Conservation (phyloP, 2,329 filamentous ascomycete genomes). For the Geosmithia putterillii region DNA sequence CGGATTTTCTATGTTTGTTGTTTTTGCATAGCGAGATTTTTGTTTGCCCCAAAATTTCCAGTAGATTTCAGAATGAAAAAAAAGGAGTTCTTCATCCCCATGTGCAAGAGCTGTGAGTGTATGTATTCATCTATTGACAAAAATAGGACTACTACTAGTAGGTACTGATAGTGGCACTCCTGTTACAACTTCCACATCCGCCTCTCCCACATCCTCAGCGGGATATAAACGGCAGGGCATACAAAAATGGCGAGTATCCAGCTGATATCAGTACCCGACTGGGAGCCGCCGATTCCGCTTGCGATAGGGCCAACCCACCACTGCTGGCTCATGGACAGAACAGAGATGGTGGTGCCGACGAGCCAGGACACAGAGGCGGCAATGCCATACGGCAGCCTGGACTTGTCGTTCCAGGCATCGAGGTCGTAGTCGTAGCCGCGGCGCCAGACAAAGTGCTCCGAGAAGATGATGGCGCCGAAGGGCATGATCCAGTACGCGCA, state of each 20-base stretch:
- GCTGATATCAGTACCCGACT: neutral
- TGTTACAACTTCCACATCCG: neutral
- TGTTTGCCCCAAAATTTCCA: no score
- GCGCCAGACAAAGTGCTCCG: constrained; percentile 58
- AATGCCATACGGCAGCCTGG: constrained; percentile 48
- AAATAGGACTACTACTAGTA: neutral
- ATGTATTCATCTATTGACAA: no score
- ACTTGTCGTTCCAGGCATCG: constrained; percentile 43
- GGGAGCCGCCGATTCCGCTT: neutral
- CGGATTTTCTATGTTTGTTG: constrained; percentile 4
- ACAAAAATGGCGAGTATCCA: constrained; percentile 1
- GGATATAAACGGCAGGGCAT: constrained; percentile 1
- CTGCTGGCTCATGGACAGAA: constrained; percentile 1
- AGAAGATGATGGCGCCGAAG: constrained; percentile 53
- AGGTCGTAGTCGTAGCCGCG: constrained; percentile 50
- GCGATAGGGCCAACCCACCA: constrained; percentile 2
- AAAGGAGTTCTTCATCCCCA: no score
- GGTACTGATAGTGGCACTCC: neutral
- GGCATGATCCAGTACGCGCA: constrained; percentile 66
- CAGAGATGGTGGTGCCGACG: neutral
- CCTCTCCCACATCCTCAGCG: neutral
- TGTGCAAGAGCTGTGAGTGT: no score
- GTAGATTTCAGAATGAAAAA: no score
- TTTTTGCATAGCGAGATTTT: no score
- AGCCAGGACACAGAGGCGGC: constrained; percentile 52